Conservation (phyloP, 257 asterid genomes). For the Gentiana dahurica region DNA sequence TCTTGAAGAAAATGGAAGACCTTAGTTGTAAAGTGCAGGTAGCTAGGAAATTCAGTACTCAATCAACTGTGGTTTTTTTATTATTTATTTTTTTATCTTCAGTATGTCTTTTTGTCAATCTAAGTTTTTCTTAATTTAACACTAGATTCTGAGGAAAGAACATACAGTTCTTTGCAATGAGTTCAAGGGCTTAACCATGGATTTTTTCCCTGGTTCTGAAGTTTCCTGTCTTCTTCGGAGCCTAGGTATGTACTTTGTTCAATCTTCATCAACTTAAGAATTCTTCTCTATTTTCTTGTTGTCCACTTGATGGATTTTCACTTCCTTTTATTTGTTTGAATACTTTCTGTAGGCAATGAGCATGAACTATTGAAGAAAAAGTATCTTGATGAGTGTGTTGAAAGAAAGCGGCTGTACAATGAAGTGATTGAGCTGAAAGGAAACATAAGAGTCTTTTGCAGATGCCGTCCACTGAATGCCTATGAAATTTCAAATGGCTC, state of each 20-base stretch:
- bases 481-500: slow-evolving; percentile 62
- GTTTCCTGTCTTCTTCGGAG: slow-evolving; percentile 42
- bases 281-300: background rate
- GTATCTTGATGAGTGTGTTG: slow-evolving; percentile 56
- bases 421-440: slow-evolving; percentile 95
- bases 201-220: slow-evolving; percentile 53
- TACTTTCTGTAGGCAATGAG: slow-evolving; percentile 34
- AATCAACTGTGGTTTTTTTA: too few relatives aligned
- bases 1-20: slow-evolving; percentile 45
- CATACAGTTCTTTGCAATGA: slow-evolving; percentile 41
- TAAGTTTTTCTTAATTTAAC: background rate
- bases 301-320: slow-evolving; percentile 1
- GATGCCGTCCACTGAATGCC: slow-evolving; percentile 83
- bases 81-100: too few relatives aligned
- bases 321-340: slow-evolving; percentile 1
- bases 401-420: slow-evolving; percentile 71
- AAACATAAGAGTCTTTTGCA: slow-evolving; percentile 89
- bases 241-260: slow-evolving; percentile 39
- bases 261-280: background rate
- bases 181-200: slow-evolving; percentile 48
- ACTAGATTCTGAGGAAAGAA: slow-evolving; percentile 30
- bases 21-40: slow-evolving; percentile 56
- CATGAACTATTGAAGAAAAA: slow-evolving; percentile 62
- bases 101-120: background rate
- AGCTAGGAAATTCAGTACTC: background rate